These are phyloP conservation scores for Diversispora eburnea DNA, from an alignment of 192 early-diverging fungal genomes.

Conservation along the genomic window DNA sequence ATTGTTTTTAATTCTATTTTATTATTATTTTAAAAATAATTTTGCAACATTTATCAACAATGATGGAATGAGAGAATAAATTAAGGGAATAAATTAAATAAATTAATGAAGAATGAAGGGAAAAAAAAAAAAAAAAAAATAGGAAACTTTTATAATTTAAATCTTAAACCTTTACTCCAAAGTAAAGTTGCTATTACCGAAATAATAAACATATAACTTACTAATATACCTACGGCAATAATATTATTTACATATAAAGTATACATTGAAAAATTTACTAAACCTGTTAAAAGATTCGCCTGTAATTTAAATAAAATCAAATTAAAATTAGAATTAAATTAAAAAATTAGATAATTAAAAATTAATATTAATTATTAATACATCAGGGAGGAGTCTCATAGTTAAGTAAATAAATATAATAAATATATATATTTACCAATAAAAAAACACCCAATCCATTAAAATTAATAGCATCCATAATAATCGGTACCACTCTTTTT, in stretches of 20 bases:
- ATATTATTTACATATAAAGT: slow-evolving; percentile 61
- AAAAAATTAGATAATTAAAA: neutral
- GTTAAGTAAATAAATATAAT: neutral
- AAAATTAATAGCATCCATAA: slow-evolving; percentile 69
- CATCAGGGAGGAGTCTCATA: neutral
- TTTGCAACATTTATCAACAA: too few relatives aligned
- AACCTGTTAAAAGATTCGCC: slow-evolving; percentile 88
- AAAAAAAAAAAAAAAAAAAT: too few relatives aligned
- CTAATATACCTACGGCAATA: slow-evolving; percentile 46
- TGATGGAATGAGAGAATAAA: too few relatives aligned
- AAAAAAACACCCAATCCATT: slow-evolving; percentile 86
- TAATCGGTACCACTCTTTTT: slow-evolving; percentile 44
- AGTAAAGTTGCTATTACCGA: slow-evolving; percentile 34
- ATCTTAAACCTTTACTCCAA: slow-evolving; percentile 34
- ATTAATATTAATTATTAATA: neutral
- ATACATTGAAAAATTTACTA: slow-evolving; percentile 73
- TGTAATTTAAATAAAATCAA: slow-evolving; percentile 32
- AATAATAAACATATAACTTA: slow-evolving; percentile 53
- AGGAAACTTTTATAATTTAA: slow-evolving; percentile 31
- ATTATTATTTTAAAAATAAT: too few relatives aligned
- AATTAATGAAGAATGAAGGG: too few relatives aligned
- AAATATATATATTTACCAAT: slow-evolving; percentile 49
- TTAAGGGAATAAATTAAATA: too few relatives aligned
- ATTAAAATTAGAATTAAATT: slow-evolving; percentile 1
- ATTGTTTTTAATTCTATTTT: too few relatives aligned